Conservation (phyloP, 2,329 filamentous ascomycete genomes). For the Endothia cerciana region DNA sequence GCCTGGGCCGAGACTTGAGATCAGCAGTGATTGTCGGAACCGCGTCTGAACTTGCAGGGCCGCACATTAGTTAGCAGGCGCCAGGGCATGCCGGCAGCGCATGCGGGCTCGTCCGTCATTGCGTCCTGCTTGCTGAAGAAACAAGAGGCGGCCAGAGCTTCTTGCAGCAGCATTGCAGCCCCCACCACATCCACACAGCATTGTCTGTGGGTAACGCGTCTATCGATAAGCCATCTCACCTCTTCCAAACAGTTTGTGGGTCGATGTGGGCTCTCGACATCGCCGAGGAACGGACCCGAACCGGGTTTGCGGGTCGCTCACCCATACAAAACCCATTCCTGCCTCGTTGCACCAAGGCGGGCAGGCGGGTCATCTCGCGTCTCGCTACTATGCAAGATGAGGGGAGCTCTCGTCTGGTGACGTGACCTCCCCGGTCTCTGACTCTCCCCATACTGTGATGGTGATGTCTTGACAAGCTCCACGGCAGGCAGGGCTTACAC, state of each 20-base stretch:
- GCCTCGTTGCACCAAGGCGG: conserved; percentile 3
- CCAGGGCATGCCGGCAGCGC: conserved; percentile 23
- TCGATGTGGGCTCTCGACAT: background rate
- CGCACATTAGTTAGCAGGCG: background rate
- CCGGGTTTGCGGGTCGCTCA: conserved; percentile 15
- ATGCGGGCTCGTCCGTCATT: conserved; percentile 26
- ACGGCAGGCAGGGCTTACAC: background rate
- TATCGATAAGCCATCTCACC: background rate
- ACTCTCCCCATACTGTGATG: background rate
- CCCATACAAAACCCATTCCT: background rate
- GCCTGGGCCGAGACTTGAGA: conserved; percentile 3
- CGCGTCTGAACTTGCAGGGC: conserved; percentile 10
- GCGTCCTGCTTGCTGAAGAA: conserved; percentile 23
- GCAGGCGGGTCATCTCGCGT: conserved; percentile 18
- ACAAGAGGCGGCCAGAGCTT: conserved; percentile 27
- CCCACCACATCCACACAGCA: conserved; percentile 4
- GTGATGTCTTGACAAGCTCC: background rate
- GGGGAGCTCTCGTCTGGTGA: conserved; percentile 12
- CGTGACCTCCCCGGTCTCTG: background rate
- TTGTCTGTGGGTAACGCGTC: conserved; percentile 21
- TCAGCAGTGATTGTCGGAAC: conserved; percentile 8
- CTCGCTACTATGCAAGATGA: conserved; percentile 14
- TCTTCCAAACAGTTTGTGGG: background rate
- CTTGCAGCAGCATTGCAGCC: conserved; percentile 24
- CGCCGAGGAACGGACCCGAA: conserved; percentile 7